Percentiles rank a stretch among this genome's conserved stretches.
Conservation (phyloP, 1,284 basidiomycete genomes). For the Gymnopus androsaceus region DNA sequence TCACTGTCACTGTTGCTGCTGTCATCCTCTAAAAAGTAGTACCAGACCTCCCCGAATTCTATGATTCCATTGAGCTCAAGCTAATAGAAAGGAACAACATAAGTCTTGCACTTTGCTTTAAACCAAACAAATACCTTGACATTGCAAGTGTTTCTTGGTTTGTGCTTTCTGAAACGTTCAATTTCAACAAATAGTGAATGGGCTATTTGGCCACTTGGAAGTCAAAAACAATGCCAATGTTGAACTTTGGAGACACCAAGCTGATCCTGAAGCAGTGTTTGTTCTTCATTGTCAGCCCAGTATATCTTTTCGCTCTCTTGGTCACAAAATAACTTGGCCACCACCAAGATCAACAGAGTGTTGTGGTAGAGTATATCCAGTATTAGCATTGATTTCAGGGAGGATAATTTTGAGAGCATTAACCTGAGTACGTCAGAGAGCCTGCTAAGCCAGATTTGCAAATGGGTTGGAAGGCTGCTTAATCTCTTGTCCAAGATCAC, state of each 20-base stretch:
- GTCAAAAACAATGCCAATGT: slow-evolving; percentile 27
- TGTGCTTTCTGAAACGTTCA: neutral
- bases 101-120: neutral
- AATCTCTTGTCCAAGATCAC: slow-evolving; percentile 25
- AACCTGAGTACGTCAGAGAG: too few species aligned
- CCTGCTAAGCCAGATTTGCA: too few species aligned
- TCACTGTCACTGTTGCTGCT: too few species aligned
- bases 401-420: too few species aligned
- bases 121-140: slow-evolving; percentile 27
- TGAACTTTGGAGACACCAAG: neutral
- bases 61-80: slow-evolving; percentile 1
- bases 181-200: slow-evolving; percentile 28
- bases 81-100: neutral
- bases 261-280: too few species aligned
- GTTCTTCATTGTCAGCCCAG: too few species aligned
- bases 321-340: slow-evolving; percentile 14
- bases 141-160: slow-evolving; percentile 23
- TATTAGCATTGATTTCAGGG: too few species aligned
- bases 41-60: slow-evolving; percentile 28
- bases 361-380: too few species aligned
- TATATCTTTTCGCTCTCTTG: slow-evolving; percentile 1
- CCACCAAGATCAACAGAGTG: slow-evolving; percentile 20
- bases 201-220: slow-evolving; percentile 33
- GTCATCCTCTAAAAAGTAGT: slow-evolving; percentile 21
- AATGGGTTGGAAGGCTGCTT: slow-evolving; percentile 26